These are phyloP conservation scores for Oidium heveae DNA, from an alignment of 2,329 filamentous ascomycete genomes.

Conservation along the genomic window DNA sequence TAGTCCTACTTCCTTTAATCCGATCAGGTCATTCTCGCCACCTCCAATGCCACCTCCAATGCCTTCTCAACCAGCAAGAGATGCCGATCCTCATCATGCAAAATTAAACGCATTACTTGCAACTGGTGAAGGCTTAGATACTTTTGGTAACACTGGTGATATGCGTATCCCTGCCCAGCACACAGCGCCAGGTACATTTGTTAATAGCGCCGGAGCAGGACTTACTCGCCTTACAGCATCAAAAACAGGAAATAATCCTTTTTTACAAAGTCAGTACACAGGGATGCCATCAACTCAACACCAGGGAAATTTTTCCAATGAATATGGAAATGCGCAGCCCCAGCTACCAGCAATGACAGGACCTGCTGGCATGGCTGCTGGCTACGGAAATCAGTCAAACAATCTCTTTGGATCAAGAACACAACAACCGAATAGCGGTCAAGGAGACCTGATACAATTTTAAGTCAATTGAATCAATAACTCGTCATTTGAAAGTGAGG, in stretches of 20 bases:
- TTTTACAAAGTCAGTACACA: conserved; percentile 62
- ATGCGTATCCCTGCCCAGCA: conserved; percentile 89
- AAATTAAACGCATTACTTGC: conserved; percentile 71
- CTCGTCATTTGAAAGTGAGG: no score
- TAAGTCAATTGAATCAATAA: conserved; percentile 1
- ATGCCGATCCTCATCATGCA: conserved; percentile 37
- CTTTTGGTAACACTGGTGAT: conserved; percentile 91
- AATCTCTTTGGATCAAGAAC: conserved; percentile 33
- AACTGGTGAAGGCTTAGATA: conserved; percentile 80
- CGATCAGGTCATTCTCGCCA: conserved; percentile 22
- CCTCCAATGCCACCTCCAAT: conserved; percentile 17
- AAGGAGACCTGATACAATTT: conserved; percentile 14
- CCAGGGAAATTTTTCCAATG: conserved; percentile 14
- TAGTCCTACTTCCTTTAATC: conserved; percentile 19
- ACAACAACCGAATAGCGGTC: conserved; percentile 22
- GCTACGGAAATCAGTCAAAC: conserved; percentile 15
- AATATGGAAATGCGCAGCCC: conserved; percentile 10
- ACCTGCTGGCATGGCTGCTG: conserved; percentile 26
- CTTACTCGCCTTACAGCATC: conserved; percentile 34
- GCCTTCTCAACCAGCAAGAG: conserved; percentile 16
- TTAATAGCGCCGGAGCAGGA: conserved; percentile 83
- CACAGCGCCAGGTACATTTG: conserved; percentile 83
- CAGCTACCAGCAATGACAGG: conserved; percentile 30
- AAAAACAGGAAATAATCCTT: conserved; percentile 61
- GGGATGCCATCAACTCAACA: conserved; percentile 41